Base-by-base conservation (phyloP, 2,329 filamentous ascomycete genomes). In the Cytospora chrysosperma region DNA sequence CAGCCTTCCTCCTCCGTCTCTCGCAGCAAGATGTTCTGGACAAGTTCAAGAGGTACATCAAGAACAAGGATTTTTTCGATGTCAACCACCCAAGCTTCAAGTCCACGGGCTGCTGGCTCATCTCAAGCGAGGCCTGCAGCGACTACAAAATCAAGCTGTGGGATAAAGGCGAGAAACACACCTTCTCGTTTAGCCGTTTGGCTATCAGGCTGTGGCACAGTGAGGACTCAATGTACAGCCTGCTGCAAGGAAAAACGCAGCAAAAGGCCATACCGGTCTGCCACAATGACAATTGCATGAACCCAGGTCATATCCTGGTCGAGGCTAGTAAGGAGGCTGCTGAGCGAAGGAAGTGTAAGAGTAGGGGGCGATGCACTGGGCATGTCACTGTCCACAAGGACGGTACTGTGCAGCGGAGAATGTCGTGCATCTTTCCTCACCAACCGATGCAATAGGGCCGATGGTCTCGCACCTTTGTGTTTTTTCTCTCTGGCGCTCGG, bases 121-220 rank as follows among this genome's bases (percentile, higher is more conserved):
- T 63, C 15, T 52, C 32, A n/a, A 13, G 8, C 17, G 30, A 24
- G 37, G n/a, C 37, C 21, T 21, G 34, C 10, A n/a, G 17, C 13
- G 61, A 63, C 56, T 26, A 26, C 27, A 56, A 43, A n/a, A 47
- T 63, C 50, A 54, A 54, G 28, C 37, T 63, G 40, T 47, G n/a
- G 6, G 56, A 63, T 34, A 28, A 30, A 3, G 56, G 50, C 7
- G 34, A 54, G 40, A 50, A 26, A 21, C 56, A 63, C 50, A 30
- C 17, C 17, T 55, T 59, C 50, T 50, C 61, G 21, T 49, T 63
- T 6, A 8, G 19, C 4, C 56, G 61, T 3, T 49, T 63, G 10
- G 61, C 61, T 8, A 51, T 51, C 27, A 50, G 61, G 10, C 37
- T 63, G 3, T 63, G 61, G 61, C 61, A 63, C 40, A 50, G 49